Base-by-base conservation (phyloP, 2,329 filamentous ascomycete genomes). In the Fusarium incarnatum region DNA sequence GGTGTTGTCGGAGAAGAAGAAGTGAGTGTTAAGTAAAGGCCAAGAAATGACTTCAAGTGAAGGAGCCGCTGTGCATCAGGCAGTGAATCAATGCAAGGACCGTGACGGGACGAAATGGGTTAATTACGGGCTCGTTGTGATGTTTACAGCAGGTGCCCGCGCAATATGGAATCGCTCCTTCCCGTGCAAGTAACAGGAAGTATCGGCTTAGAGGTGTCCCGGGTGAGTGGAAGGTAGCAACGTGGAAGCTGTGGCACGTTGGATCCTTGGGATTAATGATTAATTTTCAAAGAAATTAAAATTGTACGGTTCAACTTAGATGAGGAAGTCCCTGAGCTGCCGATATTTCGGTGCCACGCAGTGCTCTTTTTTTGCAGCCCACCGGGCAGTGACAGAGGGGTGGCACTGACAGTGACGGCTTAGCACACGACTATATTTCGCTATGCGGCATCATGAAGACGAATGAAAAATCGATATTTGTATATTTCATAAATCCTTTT, bases 71-170 rank as follows among this genome's bases (percentile, higher is more conserved):
- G 27, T 34, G 56, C 52, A 54, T 56, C 25, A 25, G 54, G 61
- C 57, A 57, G 50, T 67, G 46, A 53, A 52, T 56, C 52, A 48
- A 62, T 41, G 30, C 22, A 37, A 15, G 20, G 41, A 16, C 22
- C 41, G 16, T 12, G 44, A 49, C 20, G 30, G 45, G 37, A 55
- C 27, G 23, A n/a, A 40, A 45, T 40, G 25, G 49, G 28, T 53
- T 47, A 72, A 68, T 72, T 69, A 70, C 62, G 22, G 55, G 32
- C 28, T 45, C 32, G 53, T 30, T 45, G 50, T 54, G 62, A 56
- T 53, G 16, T 53, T 48, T 41, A 48, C 48, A 48, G 69, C 42
- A 72, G 53, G 69, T 42, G 45, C 55, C 52, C 32, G 44, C 20
- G 53, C 47, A 60, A 46, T 45, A 52, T 52, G 53, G 49, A 67